Evolutionary conservation across 2,329 filamentous ascomycete species (phyloP), one percentile per base, ranked within the genome.

Genomic region (Neurospora sp.): DNA sequence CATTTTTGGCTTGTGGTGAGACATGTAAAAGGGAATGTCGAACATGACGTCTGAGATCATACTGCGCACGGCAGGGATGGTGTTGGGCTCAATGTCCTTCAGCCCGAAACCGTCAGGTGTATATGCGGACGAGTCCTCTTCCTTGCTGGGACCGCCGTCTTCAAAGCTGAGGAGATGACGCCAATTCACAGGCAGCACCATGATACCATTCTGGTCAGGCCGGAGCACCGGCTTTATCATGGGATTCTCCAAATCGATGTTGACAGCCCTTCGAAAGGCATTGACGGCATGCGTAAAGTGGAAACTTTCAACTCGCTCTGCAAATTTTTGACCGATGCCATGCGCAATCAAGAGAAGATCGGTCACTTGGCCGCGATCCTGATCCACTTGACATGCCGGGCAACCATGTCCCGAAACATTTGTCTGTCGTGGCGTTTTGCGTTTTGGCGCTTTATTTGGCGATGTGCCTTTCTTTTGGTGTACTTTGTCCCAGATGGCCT

Each of bases 11-110:
- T 98, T 97, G 80, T 98, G 95, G 71, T 96, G 92, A 0, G 95
- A 98, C 81, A 99, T 90, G 81, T 98, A 99, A 78, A 97, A 98
- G 0, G 96, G 96, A 67, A 99, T 95, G 78, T 99, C 96, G 67
- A 98, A 90, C 93, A 99, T 97, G 75, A 99, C 93, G 78, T 99
- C 96, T 57, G 92, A 96, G 72, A 99, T 96, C 77, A 99, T 89
- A 77, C 91, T 92, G 66, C 96, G 90, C n/a, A 99, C 91, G 0
- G 92, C 93, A 0, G 95, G 94, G 38, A 99, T 92, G 0, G 92
- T 96, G 57, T 90, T 87, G 1, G 93, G 94, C 5, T 97, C 97
- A 74, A 99, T 97, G 74, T 98, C 94, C 74, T 94, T 91, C 15
- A 99, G 83, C 0, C 81, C 79, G 74, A 86, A 87, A 46, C 90